Conservation (phyloP, 2,329 filamentous ascomycete genomes). For the Aspergillus fumigatiaffinis region DNA sequence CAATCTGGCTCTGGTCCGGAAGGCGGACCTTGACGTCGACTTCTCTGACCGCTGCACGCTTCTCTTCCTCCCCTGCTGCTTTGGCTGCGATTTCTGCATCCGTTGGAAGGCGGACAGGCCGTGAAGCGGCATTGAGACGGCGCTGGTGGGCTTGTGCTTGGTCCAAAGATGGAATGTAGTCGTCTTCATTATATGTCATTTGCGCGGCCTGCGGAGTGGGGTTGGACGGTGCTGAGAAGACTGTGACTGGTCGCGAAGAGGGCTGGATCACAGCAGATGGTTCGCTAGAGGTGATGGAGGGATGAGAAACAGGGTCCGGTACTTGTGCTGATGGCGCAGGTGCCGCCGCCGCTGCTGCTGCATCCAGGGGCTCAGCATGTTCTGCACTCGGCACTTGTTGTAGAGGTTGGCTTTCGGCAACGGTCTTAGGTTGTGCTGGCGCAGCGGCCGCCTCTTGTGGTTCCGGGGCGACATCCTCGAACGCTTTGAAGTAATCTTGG, state of each 20-base stretch:
- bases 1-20: conserved; percentile 76
- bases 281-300: conserved; percentile 15
- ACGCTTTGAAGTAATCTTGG: conserved; percentile 63
- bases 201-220: conserved; percentile 71
- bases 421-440: conserved; percentile 8
- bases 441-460: conserved; percentile 21
- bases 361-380: neutral
- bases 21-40: conserved; percentile 79
- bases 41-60: conserved; percentile 61
- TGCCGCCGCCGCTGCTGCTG: conserved; percentile 5
- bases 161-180: conserved; percentile 76
- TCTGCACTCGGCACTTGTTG: conserved; percentile 10
- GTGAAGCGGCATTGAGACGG: conserved; percentile 70
- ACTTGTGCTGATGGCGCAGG: conserved; percentile 11
- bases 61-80: conserved; percentile 62
- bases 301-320: conserved; percentile 9
- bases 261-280: conserved; percentile 17
- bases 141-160: conserved; percentile 78
- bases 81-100: conserved; percentile 75
- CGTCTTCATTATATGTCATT: conserved; percentile 63
- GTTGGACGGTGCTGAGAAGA: conserved; percentile 76
- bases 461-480: conserved; percentile 29
- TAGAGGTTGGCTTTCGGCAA: conserved; percentile 9
- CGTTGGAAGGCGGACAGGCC: conserved; percentile 74
- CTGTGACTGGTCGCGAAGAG: conserved; percentile 52